A percentile compares a stretch with the other conserved stretches of the same genome.
Evolutionary conservation across 257 asterid species (phyloP).

Genomic region (Ilex asprella): DNA sequence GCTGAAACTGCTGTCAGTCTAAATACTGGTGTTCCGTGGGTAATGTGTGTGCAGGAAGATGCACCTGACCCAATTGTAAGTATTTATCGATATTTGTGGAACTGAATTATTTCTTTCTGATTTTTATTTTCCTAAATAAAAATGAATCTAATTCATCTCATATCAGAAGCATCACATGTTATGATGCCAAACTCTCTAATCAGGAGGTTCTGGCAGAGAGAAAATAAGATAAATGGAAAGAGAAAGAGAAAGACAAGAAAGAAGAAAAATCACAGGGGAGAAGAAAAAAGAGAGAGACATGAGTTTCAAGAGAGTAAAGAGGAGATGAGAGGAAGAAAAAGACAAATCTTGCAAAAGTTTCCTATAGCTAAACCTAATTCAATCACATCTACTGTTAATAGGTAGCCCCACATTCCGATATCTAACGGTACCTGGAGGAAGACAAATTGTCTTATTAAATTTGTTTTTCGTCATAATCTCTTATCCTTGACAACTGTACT

Average conservation of each 20-base stretch:
- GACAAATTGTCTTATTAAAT: neutral
- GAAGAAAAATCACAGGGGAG: no score
- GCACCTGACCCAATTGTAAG: constrained; percentile 80
- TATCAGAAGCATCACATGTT: neutral
- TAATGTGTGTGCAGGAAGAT: constrained; percentile 66
- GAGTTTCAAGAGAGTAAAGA: no score
- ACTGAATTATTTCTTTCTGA: neutral
- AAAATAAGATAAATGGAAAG: no score
- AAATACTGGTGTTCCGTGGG: constrained; percentile 78
- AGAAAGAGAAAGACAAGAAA: no score
- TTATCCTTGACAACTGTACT: neutral
- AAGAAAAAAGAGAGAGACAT: no score
- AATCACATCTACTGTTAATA: no score
- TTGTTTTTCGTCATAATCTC: neutral
- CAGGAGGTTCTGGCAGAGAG: no score
- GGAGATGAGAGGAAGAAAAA: no score
- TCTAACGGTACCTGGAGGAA: no score
- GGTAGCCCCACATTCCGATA: no score
- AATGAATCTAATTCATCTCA: neutral
- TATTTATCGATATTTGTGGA: neutral
- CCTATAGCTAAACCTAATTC: no score
- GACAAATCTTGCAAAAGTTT: no score
- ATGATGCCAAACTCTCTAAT: neutral
- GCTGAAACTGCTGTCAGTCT: constrained; percentile 70
- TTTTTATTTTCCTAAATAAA: neutral